Conservation (phyloP, 352 stramenopile species). For the Phytophthora sojae region DNA sequence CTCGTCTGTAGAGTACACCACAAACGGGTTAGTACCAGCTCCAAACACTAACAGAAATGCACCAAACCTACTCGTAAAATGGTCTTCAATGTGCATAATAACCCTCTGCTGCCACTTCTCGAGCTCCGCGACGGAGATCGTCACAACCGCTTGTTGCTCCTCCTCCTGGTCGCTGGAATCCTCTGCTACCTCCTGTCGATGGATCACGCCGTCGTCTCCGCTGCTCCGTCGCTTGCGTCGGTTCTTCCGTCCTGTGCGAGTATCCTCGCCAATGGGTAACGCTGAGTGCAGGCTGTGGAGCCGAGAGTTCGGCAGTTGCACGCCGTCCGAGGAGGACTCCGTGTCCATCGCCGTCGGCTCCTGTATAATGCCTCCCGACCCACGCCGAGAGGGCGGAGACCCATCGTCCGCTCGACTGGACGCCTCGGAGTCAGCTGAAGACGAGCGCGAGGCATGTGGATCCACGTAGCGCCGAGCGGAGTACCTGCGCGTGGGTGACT, state of each 20-base stretch:
- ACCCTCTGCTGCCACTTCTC: constrained; percentile 70
- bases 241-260: constrained; percentile 6
- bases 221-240: constrained; percentile 34
- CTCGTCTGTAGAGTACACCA: constrained; percentile 51
- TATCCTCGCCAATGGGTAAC: constrained; percentile 13
- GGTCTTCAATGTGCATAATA: constrained; percentile 66
- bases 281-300: constrained; percentile 9
- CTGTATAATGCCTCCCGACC: constrained; percentile 16
- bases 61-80: constrained; percentile 67
- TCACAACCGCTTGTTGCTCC: constrained; percentile 40
- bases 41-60: neutral
- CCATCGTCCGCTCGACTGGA: constrained; percentile 7
- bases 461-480: constrained; percentile 28
- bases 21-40: constrained; percentile 13
- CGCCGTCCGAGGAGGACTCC: constrained; percentile 15
- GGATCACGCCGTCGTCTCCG: constrained; percentile 14
- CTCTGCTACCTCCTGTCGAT: constrained; percentile 6
- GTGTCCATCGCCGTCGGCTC: constrained; percentile 22
- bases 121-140: constrained; percentile 61
- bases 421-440: neutral
- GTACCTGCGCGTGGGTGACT: constrained; percentile 45
- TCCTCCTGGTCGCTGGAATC: constrained; percentile 19
- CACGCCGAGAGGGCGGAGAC: constrained; percentile 23
- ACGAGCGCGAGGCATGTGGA: constrained; percentile 2
- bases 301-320: constrained; percentile 5